phyloP scores from a whole-genome alignment of 495 filamentous ascomycete genomes.

The Penicillium herquei region DNA sequence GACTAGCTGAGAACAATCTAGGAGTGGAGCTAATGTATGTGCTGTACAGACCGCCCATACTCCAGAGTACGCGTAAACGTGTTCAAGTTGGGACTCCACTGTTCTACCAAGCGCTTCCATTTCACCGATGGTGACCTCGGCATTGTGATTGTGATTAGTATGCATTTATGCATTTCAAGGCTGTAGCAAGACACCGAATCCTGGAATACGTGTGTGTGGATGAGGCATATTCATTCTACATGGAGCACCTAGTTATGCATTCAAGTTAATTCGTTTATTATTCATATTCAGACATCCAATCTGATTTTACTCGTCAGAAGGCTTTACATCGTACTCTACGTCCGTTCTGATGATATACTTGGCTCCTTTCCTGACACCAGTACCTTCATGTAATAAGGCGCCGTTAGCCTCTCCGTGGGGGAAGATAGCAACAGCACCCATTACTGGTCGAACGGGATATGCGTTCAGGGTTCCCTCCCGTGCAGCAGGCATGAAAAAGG shows the following conservation, averaged over 20 bases:
- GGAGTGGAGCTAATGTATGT: too few relatives aligned
- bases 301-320: background rate
- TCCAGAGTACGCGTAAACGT: too few relatives aligned
- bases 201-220: background rate
- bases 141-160: too few relatives aligned
- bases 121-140: too few relatives aligned
- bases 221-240: background rate
- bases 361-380: conserved; percentile 36
- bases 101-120: too few relatives aligned
- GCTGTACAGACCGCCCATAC: too few relatives aligned
- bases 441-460: conserved; percentile 39
- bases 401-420: conserved; percentile 41
- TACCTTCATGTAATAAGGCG: conserved; percentile 39
- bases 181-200: background rate
- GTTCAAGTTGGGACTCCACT: too few relatives aligned
- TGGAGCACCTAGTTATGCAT: background rate
- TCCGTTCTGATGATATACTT: conserved; percentile 43
- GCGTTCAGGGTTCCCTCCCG: conserved; percentile 37
- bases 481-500: conserved; percentile 37
- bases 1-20: too few relatives aligned
- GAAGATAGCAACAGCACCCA: conserved; percentile 41
- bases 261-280: background rate
- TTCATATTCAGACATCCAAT: background rate
- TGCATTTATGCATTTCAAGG: too few relatives aligned
- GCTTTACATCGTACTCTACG: conserved; percentile 38